Base-by-base conservation (phyloP, 23 red algal genomes). In the Gracilariopsis chorda region DNA sequence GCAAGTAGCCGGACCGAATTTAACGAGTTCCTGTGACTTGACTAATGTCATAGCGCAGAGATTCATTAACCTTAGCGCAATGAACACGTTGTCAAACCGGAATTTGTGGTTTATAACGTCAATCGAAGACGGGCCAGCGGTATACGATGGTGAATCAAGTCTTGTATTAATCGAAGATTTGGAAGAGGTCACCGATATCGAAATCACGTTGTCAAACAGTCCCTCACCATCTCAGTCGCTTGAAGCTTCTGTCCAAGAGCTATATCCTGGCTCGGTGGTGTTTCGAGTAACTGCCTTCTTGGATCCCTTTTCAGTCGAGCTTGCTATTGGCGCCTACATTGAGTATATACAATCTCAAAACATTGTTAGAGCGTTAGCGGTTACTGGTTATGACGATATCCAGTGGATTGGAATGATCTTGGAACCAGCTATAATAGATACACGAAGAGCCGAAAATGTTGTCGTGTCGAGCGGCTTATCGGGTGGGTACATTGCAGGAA, bases 31-130 rank as follows among this genome's bases (percentile, higher is more conserved):
- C 0, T 86, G 82, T 34, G 58, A 65, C 9, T 49, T 86, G 19
- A 73, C 4, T 11, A 27, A 52, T 30, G 28, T 21, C 14, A 56
- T 72, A 39, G 58, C 52, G 3, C 39, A 86, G 46, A 67, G 62
- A n/a, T 86, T 86, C 36, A 63, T 86, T 10, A 86, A 86, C 47
- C 46, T 86, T 2, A 86, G 82, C 62, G 82, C 82, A 1, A 36
- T 71, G n/a, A 86, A 48, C 32, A 86, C 82, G 7, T 27, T 49
- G 46, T 86, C 82, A 24, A 52, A 27, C 3, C 35, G 36, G 33
- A 37, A 36, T 53, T 27, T 70, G 5, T 86, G 82, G 82, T 70
- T 52, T 25, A 21, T 86, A 9, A 86, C 82, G 16, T 47, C 47
- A 16, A 33, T 86, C 23, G 82, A 86, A 34, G 82, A 86, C 39